Base-by-base conservation (phyloP, 1,284 basidiomycete genomes). In the Ceratobasidium sp. region DNA sequence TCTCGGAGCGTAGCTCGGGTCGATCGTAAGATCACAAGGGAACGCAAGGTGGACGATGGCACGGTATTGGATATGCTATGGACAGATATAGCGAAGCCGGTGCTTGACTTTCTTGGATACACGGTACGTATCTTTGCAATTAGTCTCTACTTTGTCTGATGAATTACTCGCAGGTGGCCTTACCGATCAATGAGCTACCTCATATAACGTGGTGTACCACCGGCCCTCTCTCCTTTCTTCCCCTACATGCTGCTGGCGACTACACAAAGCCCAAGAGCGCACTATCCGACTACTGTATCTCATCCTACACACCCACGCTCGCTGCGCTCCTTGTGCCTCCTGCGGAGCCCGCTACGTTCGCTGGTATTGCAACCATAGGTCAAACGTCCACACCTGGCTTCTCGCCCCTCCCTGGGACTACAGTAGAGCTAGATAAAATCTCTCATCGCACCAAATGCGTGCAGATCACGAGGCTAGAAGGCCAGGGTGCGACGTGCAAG, bases 121-220 rank as follows among this genome's bases (percentile, higher is more conserved):
- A 46, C 11, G 0, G 38, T 63, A 11, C 25, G 42, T 54, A 25
- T 12, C 33, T 16, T 0, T n/a, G 25, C 25, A n/a, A n/a, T n/a
- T n/a, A n/a, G n/a, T n/a, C n/a, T n/a, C n/a, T n/a, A n/a, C n/a
- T 23, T 3, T 8, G 3, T 62, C 36, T 30, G 16, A 48, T 23
- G 23, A 5, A 28, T 53, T 3, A 12, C 7, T 5, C 2, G 9
- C 23, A 67, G 63, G 11, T 3, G 1, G 21, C 16, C 8, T 14
- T 40, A 28, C 48, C 33, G 12, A 3, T 23, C 5, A n/a, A 8
- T 6, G 28, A 42, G 16, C 21, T 67, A 11, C 63, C 63, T n/a
- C 49, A 16, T 7, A 67, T 67, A 14, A 67, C 63, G 1, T 67
- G 63, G 63, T 67, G 63, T 33, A 56, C 49, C 1, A 67, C 63